These are phyloP conservation scores for Ceratocystis harringtonii DNA, from an alignment of 2,329 filamentous ascomycete genomes.

Conservation along the genomic window DNA sequence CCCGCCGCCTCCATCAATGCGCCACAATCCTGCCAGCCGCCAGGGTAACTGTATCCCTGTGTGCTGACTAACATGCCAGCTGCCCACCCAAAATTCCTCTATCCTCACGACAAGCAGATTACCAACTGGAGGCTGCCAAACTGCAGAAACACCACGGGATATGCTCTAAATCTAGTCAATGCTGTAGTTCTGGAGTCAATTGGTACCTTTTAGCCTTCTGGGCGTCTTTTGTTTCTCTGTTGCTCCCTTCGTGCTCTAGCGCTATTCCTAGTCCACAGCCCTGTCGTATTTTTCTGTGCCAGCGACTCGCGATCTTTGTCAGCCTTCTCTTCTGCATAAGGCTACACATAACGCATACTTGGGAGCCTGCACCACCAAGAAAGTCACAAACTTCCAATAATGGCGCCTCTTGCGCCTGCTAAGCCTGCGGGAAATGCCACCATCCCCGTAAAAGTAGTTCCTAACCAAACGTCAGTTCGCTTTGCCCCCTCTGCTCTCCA, in stretches of 20 bases:
- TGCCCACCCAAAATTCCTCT: neutral
- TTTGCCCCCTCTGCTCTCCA: slow-evolving; percentile 14
- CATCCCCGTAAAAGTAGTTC: slow-evolving; percentile 30
- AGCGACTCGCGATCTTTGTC: slow-evolving; percentile 13
- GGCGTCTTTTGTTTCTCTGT: neutral
- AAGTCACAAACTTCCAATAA: neutral
- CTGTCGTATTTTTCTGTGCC: slow-evolving; percentile 10
- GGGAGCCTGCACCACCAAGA: no score
- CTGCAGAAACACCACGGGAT: neutral
- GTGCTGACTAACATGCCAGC: slow-evolving; percentile 14
- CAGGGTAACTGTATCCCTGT: neutral
- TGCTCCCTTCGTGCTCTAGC: neutral
- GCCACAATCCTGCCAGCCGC: slow-evolving; percentile 6
- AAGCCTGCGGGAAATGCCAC: slow-evolving; percentile 1
- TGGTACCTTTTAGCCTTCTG: neutral
- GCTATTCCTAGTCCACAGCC: neutral
- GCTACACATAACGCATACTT: slow-evolving; percentile 21
- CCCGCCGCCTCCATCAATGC: neutral
- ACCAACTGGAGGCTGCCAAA: no score
- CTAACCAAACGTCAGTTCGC: slow-evolving; percentile 57
- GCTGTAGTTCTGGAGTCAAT: neutral
- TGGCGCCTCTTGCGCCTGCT: slow-evolving; percentile 10
- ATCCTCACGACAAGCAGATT: neutral
- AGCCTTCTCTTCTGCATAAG: slow-evolving; percentile 14
- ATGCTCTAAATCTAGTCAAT: neutral